phyloP scores from a whole-genome alignment of 345 rosid species.

The Lepidium sativum region DNA sequence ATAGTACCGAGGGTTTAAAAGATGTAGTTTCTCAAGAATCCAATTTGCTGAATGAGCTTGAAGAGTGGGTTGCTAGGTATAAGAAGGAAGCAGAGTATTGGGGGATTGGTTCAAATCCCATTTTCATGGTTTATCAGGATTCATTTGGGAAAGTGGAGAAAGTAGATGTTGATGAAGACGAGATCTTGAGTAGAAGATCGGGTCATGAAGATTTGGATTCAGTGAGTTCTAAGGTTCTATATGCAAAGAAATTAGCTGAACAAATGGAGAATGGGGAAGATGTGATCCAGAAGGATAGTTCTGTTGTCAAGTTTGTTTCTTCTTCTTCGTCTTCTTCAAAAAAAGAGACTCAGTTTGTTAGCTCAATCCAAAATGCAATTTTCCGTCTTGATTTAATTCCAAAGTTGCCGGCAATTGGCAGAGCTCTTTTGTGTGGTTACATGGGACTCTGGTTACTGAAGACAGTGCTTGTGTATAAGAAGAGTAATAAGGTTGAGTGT shows the following conservation, averaged over 20 bases:
- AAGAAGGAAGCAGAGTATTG: slow-evolving; percentile 57
- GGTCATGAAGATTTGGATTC: slow-evolving; percentile 30
- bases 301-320: slow-evolving; percentile 56
- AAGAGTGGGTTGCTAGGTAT: slow-evolving; percentile 57
- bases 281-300: slow-evolving; percentile 58
- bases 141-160: slow-evolving; percentile 45
- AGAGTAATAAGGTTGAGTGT: slow-evolving; percentile 31
- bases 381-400: slow-evolving; percentile 34
- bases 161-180: slow-evolving; percentile 52
- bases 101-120: slow-evolving; percentile 65
- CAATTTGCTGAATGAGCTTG: slow-evolving; percentile 42
- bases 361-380: slow-evolving; percentile 26
- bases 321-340: slow-evolving; percentile 4
- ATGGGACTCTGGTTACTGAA: slow-evolving; percentile 46
- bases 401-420: slow-evolving; percentile 38
- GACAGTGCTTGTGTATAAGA: slow-evolving; percentile 28
- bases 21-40: slow-evolving; percentile 34
- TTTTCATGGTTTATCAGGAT: slow-evolving; percentile 56
- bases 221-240: slow-evolving; percentile 33
- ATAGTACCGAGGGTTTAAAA: slow-evolving; percentile 22
- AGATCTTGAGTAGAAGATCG: slow-evolving; percentile 37
- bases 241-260: slow-evolving; percentile 55
- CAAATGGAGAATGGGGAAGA: slow-evolving; percentile 52
- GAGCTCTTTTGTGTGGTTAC: slow-evolving; percentile 39
- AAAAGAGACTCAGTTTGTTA: slow-evolving; percentile 33